A percentile compares a stretch with the other conserved stretches of the same genome.
These are phyloP conservation scores for Heimioporus punctisporus DNA, from an alignment of 1,284 basidiomycete species.

Conservation along the genomic window DNA sequence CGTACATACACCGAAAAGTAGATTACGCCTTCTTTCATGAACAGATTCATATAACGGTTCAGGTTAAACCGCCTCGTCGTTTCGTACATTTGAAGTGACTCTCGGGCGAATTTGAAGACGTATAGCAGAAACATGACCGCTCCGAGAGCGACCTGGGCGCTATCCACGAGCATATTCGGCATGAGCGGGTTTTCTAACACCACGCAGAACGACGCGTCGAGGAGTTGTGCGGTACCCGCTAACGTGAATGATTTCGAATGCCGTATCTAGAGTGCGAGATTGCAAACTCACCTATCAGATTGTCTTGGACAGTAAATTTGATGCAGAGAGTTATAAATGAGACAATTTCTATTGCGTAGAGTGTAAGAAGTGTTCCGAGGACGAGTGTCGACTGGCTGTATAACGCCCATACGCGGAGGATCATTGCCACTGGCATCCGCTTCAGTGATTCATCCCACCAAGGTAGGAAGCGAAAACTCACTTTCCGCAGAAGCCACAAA, in stretches of 20 bases:
- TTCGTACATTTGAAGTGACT: background rate
- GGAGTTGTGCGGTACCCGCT: background rate
- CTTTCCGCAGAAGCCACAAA: constrained; percentile 5
- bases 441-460: background rate
- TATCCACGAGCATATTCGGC: background rate
- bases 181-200: background rate
- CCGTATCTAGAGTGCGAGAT: background rate
- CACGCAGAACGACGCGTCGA: no score
- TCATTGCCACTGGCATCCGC: background rate
- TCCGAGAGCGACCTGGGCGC: background rate
- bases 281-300: background rate
- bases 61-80: background rate
- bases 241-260: background rate
- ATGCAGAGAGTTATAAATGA: background rate
- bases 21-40: background rate
- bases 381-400: background rate
- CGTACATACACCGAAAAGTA: background rate
- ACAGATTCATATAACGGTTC: background rate
- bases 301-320: background rate
- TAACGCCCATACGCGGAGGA: background rate
- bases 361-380: background rate
- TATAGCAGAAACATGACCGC: background rate
- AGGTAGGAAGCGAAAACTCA: background rate
- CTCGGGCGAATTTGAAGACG: background rate
- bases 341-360: background rate